Conservation (phyloP, 352 stramenopile genomes). For the Globisporangium viniferum region DNA sequence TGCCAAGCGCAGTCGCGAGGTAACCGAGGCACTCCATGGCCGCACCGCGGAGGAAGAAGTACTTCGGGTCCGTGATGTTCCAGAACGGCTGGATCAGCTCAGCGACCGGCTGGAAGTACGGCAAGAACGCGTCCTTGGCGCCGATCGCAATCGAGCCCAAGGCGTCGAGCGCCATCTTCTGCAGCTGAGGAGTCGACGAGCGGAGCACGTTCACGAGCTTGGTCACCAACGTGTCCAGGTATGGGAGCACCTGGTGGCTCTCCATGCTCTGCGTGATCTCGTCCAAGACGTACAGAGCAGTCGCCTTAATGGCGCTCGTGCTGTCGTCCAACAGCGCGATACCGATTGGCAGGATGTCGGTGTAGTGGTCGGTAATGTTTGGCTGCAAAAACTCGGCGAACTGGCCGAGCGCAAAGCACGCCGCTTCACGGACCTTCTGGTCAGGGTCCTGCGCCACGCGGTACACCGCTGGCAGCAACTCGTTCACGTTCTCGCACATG, state of each 20-base stretch:
- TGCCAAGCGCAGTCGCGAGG: constrained; percentile 95
- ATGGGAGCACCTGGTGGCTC: constrained; percentile 91
- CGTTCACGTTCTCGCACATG: constrained; percentile 92
- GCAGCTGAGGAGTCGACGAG: constrained; percentile 88
- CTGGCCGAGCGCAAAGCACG: constrained; percentile 98
- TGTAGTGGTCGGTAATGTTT: constrained; percentile 94
- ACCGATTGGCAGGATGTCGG: constrained; percentile 95
- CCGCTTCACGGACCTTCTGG: constrained; percentile 94
- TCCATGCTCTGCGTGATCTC: constrained; percentile 99
- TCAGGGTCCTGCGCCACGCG: constrained; percentile 88
- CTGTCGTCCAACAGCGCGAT: constrained; percentile 94
- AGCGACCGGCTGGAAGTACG: constrained; percentile 91
- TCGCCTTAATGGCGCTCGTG: constrained; percentile 93
- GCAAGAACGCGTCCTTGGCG: constrained; percentile 96
- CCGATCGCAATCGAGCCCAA: constrained; percentile 96
- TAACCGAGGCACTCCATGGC: constrained; percentile 98
- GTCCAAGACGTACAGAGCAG: constrained; percentile 97
- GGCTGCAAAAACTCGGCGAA: constrained; percentile 98
- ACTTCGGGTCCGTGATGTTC: constrained; percentile 90
- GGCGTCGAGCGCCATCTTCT: constrained; percentile 97
- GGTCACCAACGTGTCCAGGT: constrained; percentile 94
- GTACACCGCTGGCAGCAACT: constrained; percentile 93
- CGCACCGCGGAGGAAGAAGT: constrained; percentile 92
- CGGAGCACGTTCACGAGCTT: constrained; percentile 94
- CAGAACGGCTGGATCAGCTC: constrained; percentile 89